Percentiles rank a stretch among this genome's conserved stretches.
phyloP scores from a whole-genome alignment of 2,329 filamentous ascomycete genomes.

The Incumbomyces lentus region DNA sequence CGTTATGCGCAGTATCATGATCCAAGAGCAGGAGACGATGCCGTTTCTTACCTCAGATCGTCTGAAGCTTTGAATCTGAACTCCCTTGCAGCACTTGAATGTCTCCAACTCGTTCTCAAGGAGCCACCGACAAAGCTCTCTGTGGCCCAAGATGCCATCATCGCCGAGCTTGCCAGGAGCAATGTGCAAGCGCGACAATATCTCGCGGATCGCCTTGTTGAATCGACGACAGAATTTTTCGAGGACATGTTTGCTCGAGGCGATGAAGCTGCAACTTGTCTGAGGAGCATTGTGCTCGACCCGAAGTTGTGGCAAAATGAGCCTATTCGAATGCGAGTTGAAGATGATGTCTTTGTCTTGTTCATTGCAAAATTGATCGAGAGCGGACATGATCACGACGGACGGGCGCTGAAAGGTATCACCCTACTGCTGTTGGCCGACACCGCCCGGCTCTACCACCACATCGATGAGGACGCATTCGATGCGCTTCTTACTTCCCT shows the following conservation, averaged over 20 bases:
- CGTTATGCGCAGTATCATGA: conserved; percentile 33
- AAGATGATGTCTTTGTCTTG: conserved; percentile 45
- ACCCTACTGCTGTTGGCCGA: conserved; percentile 48
- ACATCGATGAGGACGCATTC: conserved; percentile 59
- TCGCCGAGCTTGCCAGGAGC: conserved; percentile 36
- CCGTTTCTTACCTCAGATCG: conserved; percentile 32
- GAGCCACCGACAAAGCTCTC: conserved; percentile 28
- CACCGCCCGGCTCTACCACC: conserved; percentile 37
- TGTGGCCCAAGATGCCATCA: conserved; percentile 35
- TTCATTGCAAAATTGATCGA: conserved; percentile 85
- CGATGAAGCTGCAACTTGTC: conserved; percentile 36
- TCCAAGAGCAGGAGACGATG: conserved; percentile 35
- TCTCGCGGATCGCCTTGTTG: conserved; percentile 33
- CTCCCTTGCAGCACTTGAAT: conserved; percentile 31
- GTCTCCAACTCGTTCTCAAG: conserved; percentile 33
- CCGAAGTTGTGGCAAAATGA: conserved; percentile 34
- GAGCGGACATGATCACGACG: conserved; percentile 64
- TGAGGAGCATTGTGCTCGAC: conserved; percentile 38
- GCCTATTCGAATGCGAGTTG: conserved; percentile 32
- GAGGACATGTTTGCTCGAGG: conserved; percentile 40
- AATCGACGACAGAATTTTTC: conserved; percentile 38
- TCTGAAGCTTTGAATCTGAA: conserved; percentile 34
- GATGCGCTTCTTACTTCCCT: conserved; percentile 79
- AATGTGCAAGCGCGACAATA: conserved; percentile 33
- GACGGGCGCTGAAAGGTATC: conserved; percentile 50